Base-by-base conservation (phyloP, 805 yeast genomes). In the Starmerella etchellsii region DNA sequence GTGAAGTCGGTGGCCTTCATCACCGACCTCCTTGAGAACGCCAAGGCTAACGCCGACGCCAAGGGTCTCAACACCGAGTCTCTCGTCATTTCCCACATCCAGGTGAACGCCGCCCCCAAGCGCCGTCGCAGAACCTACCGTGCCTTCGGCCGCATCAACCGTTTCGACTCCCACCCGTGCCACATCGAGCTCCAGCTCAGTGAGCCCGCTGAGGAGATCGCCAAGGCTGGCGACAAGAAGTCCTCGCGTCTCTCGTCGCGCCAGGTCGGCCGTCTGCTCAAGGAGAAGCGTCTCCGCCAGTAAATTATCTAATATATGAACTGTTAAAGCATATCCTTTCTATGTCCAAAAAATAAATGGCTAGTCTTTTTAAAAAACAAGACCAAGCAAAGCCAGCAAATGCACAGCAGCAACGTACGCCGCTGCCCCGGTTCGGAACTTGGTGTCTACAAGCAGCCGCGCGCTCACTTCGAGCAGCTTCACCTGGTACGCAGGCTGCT, bases 61-160 rank as follows among this genome's bases (percentile, higher is more conserved):
- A 91, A 91, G 78, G 98, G 98, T 64, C 84, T 91, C 71, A 96
- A 91, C 69, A 76, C 81, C 61, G 75, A 93, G 61, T 83, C 81
- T 69, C 81, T 91, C 67, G 81, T 80, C 73, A 77, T 91, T 65
- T 79, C 94, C 59, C 97, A 91, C 82, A 88, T 91, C 68, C 98
- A 91, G 78, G 98, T 88, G 65, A 91, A 91, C 94, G 95, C 85
- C 70, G 98, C 98, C 64, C 98, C 99, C 74, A 85, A 85, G 75
- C 94, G 84, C 76, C 91, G 97, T 79, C 88, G 99, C 78, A 85
- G 99, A 76, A 91, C 98, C 65, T 91, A 75, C 95, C 87, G 99
- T 81, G 99, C 99, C 63, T 97, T 88, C 81, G 99, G 99, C 82
- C 91, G 98, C 81, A 83, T 85, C 69, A 91, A 88, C 74, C 94